Percentiles rank a stretch among this genome's conserved stretches.
phyloP scores from a whole-genome alignment of 306 rosid genomes.

The Vigna nakashimae region DNA sequence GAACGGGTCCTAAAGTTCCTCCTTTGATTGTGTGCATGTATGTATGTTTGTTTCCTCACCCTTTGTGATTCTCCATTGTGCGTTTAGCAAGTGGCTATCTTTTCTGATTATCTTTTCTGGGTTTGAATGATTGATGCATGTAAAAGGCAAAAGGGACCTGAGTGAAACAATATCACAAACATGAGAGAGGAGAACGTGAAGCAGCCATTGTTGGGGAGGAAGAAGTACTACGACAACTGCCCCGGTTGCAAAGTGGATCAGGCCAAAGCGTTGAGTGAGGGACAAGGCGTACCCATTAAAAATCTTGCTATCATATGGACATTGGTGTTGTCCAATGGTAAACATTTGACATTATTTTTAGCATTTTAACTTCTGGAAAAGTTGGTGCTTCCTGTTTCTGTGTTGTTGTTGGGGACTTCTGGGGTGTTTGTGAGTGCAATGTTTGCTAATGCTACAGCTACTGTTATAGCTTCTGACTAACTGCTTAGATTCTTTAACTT shows the following conservation, averaged over 20 bases:
- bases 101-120: neutral
- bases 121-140: neutral
- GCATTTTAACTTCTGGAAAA: neutral
- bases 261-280: neutral
- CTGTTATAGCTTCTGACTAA: neutral
- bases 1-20: neutral
- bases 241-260: neutral
- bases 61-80: neutral
- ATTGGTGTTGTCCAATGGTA: slow-evolving; percentile 57
- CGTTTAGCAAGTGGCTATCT: neutral
- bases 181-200: neutral
- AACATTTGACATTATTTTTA: neutral
- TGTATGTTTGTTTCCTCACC: neutral
- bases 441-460: neutral
- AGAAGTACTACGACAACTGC: neutral
- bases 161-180: neutral
- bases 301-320: slow-evolving; percentile 55
- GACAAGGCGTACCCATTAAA: slow-evolving; percentile 49
- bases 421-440: neutral
- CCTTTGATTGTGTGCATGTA: neutral
- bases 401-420: neutral
- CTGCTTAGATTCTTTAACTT: neutral
- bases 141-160: neutral
- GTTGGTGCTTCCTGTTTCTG: neutral
- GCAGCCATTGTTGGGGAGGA: neutral